phyloP scores from a whole-genome alignment of 352 stramenopile genomes.

The Phytophthora brassicae region DNA sequence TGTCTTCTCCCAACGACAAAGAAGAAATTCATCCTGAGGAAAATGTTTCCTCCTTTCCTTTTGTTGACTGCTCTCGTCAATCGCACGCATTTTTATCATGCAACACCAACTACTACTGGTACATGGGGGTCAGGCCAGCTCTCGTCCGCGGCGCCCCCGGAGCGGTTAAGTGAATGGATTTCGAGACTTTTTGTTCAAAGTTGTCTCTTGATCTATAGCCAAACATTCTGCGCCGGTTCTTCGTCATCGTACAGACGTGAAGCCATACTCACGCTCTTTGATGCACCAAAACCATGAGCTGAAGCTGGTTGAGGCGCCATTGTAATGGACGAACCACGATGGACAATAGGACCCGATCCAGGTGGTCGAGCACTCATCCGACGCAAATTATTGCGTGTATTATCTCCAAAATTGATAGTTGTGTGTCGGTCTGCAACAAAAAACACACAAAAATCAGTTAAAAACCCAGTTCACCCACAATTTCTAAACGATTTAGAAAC shows the following conservation, averaged over 20 bases:
- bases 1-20: no score
- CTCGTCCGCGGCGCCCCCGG: constrained; percentile 29
- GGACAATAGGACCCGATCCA: constrained; percentile 46
- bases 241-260: constrained; percentile 63
- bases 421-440: constrained; percentile 33
- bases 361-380: constrained; percentile 49
- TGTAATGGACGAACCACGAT: constrained; percentile 48
- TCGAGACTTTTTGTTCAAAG: constrained; percentile 14
- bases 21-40: background rate
- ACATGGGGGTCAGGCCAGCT: constrained; percentile 36
- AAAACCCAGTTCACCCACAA: background rate
- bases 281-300: constrained; percentile 45
- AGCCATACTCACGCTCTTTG: constrained; percentile 74
- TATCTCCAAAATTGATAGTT: constrained; percentile 38
- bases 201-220: constrained; percentile 51
- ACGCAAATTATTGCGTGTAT: constrained; percentile 49
- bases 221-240: constrained; percentile 71
- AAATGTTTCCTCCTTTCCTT: constrained; percentile 12
- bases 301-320: constrained; percentile 53
- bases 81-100: constrained; percentile 34
- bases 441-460: constrained; percentile 4
- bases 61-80: constrained; percentile 47
- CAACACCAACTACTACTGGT: constrained; percentile 44
- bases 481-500: constrained; percentile 8
- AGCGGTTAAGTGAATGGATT: no score